Evolutionary conservation across 345 rosid genomes (phyloP).

Genomic region (Bruguiera gymnorhiza): DNA sequence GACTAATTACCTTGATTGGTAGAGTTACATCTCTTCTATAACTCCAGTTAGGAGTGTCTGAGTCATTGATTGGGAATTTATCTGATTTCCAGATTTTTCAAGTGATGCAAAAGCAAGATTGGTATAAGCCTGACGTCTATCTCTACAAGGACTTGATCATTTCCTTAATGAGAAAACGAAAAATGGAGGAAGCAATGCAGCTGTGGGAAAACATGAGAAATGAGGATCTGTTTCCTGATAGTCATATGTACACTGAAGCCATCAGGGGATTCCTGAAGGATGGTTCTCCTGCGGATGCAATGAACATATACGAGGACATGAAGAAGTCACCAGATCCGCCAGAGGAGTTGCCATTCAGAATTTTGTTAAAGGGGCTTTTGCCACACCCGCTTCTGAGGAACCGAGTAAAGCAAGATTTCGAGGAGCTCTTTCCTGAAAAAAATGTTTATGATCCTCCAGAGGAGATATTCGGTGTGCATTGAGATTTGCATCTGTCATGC

Average conservation of each 20-base stretch:
- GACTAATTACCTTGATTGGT: too few relatives aligned
- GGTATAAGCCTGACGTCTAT: slow-evolving; percentile 77
- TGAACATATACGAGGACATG: slow-evolving; percentile 96
- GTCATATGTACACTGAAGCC: slow-evolving; percentile 80
- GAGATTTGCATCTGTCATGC: slow-evolving; percentile 30
- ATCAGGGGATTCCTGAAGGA: slow-evolving; percentile 78
- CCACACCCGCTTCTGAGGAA: slow-evolving; percentile 89
- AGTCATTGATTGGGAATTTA: not conserved
- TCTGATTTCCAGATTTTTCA: slow-evolving; percentile 56
- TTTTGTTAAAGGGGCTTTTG: slow-evolving; percentile 78
- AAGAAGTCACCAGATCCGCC: slow-evolving; percentile 89
- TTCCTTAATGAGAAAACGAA: slow-evolving; percentile 52
- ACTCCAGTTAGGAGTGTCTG: not conserved
- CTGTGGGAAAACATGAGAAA: slow-evolving; percentile 76
- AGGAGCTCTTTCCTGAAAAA: slow-evolving; percentile 85
- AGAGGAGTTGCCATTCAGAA: slow-evolving; percentile 81
- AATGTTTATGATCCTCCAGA: slow-evolving; percentile 89
- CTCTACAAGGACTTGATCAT: slow-evolving; percentile 85
- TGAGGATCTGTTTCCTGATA: slow-evolving; percentile 77
- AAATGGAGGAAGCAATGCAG: slow-evolving; percentile 78
- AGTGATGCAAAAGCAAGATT: slow-evolving; percentile 72
- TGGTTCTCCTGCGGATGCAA: slow-evolving; percentile 87
- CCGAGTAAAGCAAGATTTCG: slow-evolving; percentile 87
- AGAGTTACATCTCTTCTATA: not conserved
- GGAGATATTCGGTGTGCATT: slow-evolving; percentile 73